A percentile compares a stretch with the other conserved stretches of the same genome.
Conservation (phyloP, 345 rosid genomes). For the Gossypium stocksii region DNA sequence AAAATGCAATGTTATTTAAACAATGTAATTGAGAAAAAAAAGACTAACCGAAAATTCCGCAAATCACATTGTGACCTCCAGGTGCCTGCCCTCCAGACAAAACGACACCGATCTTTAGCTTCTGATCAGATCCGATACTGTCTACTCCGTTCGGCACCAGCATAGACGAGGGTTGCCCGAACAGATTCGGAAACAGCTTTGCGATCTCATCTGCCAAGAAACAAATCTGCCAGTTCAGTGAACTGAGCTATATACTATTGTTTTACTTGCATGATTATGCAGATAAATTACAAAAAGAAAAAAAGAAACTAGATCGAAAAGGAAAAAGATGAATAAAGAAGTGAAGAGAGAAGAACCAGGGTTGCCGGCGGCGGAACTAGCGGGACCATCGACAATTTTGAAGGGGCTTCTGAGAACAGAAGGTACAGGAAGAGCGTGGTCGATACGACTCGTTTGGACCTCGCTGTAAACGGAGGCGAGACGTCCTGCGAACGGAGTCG, state of each 20-base stretch:
- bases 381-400: conserved; percentile 77
- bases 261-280: background rate
- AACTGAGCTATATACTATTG: background rate
- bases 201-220: conserved; percentile 66
- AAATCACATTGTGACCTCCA: conserved; percentile 97
- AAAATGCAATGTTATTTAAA: background rate
- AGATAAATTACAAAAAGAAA: background rate
- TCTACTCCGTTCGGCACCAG: conserved; percentile 42
- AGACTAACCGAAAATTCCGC: conserved; percentile 74
- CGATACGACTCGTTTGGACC: conserved; percentile 77
- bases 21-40: background rate
- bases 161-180: conserved; percentile 78
- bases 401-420: conserved; percentile 65
- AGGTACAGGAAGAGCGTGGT: conserved; percentile 70
- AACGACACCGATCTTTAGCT: conserved; percentile 87
- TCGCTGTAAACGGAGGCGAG: conserved; percentile 76
- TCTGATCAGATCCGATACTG: conserved; percentile 35
- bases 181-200: conserved; percentile 81
- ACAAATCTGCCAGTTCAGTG: background rate
- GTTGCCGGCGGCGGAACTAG: conserved; percentile 91
- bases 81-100: conserved; percentile 99
- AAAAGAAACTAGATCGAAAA: background rate
- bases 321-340: conserved; percentile 4
- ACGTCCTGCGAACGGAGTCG: conserved; percentile 48
- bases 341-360: conserved; percentile 47